Conservation (phyloP, 768 basidiomycete genomes). For the Phanerodontia chrysosporium region DNA sequence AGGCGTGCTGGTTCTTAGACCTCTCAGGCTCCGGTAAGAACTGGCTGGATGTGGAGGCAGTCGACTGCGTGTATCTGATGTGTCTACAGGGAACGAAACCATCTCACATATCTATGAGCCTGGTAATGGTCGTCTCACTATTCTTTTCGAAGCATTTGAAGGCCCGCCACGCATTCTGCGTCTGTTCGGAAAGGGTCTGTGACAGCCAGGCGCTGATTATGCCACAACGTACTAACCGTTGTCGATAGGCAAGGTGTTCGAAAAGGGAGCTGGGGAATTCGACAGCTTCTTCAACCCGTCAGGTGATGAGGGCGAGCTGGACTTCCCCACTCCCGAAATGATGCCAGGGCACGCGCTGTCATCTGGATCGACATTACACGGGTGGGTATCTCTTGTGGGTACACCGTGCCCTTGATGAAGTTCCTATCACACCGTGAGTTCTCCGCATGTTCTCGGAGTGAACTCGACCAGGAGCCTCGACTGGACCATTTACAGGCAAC, state of each 20-base stretch:
- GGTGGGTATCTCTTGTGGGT: slow-evolving; percentile 12
- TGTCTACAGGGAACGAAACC: slow-evolving; percentile 38
- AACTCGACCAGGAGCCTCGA: not conserved
- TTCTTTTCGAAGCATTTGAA: slow-evolving; percentile 59
- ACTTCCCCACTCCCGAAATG: slow-evolving; percentile 4
- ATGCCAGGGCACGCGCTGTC: slow-evolving; percentile 10
- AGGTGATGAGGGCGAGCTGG: not conserved
- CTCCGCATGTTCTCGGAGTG: not conserved
- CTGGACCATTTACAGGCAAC: not conserved
- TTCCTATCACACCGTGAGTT: slow-evolving; percentile 9
- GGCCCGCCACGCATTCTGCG: slow-evolving; percentile 56
- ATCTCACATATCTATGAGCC: slow-evolving; percentile 54
- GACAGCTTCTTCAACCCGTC: too few relatives aligned
- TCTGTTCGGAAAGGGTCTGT: slow-evolving; percentile 55
- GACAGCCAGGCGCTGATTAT: not conserved
- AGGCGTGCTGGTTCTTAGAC: slow-evolving; percentile 70
- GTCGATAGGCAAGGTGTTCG: slow-evolving; percentile 1
- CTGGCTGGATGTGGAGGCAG: too few relatives aligned
- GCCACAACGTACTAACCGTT: not conserved
- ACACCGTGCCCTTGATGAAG: slow-evolving; percentile 10
- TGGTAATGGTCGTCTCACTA: slow-evolving; percentile 53
- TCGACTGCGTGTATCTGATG: too few relatives aligned
- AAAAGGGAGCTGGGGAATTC: too few relatives aligned
- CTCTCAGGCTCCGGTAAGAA: slow-evolving; percentile 58
- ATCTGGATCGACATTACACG: slow-evolving; percentile 10